These are phyloP conservation scores for Mycena floridula DNA, from an alignment of 768 basidiomycete genomes.

Conservation along the genomic window DNA sequence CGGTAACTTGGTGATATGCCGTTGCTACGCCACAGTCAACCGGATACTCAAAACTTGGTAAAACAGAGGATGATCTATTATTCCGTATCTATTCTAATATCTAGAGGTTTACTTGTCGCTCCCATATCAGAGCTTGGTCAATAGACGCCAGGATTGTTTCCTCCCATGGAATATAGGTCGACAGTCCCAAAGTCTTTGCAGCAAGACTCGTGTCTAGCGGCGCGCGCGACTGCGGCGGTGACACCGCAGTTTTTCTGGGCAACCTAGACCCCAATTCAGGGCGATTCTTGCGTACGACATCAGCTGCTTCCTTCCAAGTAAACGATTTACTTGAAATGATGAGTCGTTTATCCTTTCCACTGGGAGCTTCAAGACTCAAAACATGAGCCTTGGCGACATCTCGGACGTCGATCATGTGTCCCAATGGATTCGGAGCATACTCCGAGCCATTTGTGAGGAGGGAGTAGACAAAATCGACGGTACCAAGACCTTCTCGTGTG, in stretches of 20 bases:
- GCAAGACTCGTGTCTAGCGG: conserved; percentile 3
- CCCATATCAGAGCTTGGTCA: conserved; percentile 4
- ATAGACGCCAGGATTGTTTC: conserved; percentile 4
- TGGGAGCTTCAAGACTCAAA: conserved; percentile 6
- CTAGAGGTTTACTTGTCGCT: conserved; percentile 20
- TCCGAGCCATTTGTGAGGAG: neutral
- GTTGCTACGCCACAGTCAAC: no score
- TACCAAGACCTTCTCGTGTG: neutral
- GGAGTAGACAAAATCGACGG: conserved; percentile 2
- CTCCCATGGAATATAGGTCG: conserved; percentile 3
- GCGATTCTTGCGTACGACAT: conserved; percentile 1
- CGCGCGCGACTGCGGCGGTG: conserved; percentile 3
- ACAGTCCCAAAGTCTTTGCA: conserved; percentile 4
- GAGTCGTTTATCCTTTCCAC: conserved; percentile 5
- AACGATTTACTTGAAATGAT: conserved; percentile 1
- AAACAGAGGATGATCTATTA: no score
- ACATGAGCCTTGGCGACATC: conserved; percentile 10
- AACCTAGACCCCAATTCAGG: conserved; percentile 4
- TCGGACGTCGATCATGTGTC: conserved; percentile 10
- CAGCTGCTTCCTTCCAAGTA: conserved; percentile 4
- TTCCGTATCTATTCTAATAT: no score
- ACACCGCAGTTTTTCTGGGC: conserved; percentile 1
- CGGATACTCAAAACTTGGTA: no score
- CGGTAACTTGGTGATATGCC: no score
- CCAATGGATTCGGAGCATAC: conserved; percentile 3